Percentiles rank a stretch among this genome's conserved stretches.
These are phyloP conservation scores for Glaciozyma martinii DNA, from an alignment of 768 basidiomycete species.

Conservation along the genomic window DNA sequence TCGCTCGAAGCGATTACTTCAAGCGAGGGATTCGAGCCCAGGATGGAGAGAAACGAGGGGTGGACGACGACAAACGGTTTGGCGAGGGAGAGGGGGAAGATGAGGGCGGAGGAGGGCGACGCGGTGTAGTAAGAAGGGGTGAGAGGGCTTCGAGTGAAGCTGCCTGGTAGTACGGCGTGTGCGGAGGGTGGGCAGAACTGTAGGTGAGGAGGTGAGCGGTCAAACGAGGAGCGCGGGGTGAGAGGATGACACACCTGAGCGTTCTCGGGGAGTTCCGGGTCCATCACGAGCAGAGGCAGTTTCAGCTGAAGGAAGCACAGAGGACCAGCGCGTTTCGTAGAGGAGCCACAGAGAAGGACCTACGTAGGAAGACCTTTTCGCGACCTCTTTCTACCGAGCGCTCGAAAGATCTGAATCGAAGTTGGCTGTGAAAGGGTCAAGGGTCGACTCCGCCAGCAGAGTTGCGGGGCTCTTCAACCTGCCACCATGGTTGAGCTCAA, in stretches of 20 bases:
- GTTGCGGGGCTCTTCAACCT: no score
- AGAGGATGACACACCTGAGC: not conserved
- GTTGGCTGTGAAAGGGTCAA: no score
- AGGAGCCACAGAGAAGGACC: no score
- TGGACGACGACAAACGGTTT: constrained; percentile 55
- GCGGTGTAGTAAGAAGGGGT: constrained; percentile 1
- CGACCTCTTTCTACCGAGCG: no score
- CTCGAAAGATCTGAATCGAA: no score
- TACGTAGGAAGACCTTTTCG: no score
- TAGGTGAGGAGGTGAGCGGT: not conserved
- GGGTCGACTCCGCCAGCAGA: no score
- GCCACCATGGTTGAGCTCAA: no score
- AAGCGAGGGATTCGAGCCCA: constrained; percentile 54
- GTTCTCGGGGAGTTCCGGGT: not conserved
- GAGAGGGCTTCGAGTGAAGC: not conserved
- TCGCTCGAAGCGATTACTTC: constrained; percentile 52
- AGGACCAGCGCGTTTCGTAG: no score
- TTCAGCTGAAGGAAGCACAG: no score
- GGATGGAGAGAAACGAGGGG: constrained; percentile 51
- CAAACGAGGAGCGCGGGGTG: not conserved
- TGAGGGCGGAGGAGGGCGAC: constrained; percentile 28
- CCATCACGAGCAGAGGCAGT: no score
- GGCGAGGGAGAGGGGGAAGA: constrained; percentile 53
- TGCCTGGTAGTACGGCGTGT: constrained; percentile 7
- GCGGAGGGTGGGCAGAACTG: constrained; percentile 3